These are phyloP conservation scores for Calonectria crousiana DNA, from an alignment of 2,329 filamentous ascomycete genomes.

Conservation along the genomic window DNA sequence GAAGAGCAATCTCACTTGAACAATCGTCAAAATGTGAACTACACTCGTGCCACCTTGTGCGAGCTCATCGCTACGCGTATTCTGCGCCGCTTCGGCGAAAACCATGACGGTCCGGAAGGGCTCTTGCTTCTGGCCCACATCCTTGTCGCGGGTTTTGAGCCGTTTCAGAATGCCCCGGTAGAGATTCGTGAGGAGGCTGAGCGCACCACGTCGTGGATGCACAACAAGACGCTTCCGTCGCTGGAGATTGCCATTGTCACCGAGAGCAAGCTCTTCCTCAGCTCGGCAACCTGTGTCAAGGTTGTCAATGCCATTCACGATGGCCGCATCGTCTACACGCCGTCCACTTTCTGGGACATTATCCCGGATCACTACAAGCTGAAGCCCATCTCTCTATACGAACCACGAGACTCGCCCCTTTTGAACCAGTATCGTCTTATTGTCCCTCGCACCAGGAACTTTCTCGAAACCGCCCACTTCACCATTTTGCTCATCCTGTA, in stretches of 20 bases:
- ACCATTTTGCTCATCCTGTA: constrained; percentile 77
- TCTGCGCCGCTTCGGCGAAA: constrained; percentile 82
- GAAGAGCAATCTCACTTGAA: constrained; percentile 81
- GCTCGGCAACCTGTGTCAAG: constrained; percentile 82
- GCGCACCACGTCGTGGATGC: constrained; percentile 60
- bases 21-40: constrained; percentile 85
- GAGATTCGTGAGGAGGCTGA: constrained; percentile 72
- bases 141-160: constrained; percentile 85
- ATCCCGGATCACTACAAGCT: constrained; percentile 89
- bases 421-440: constrained; percentile 89
- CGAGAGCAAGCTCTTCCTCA: constrained; percentile 83
- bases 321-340: constrained; percentile 84
- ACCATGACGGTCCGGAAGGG: constrained; percentile 77
- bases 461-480: constrained; percentile 82
- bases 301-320: constrained; percentile 87
- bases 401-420: constrained; percentile 79
- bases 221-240: constrained; percentile 75
- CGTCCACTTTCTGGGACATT: constrained; percentile 84
- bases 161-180: constrained; percentile 84
- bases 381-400: constrained; percentile 84
- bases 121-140: constrained; percentile 82
- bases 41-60: constrained; percentile 81
- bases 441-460: constrained; percentile 82
- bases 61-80: constrained; percentile 85
- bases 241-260: constrained; percentile 87